Evolutionary conservation across 1,284 basidiomycete genomes (phyloP), one percentile per base, ranked within the genome.

Genomic region (Hypsizygus ulmarius): DNA sequence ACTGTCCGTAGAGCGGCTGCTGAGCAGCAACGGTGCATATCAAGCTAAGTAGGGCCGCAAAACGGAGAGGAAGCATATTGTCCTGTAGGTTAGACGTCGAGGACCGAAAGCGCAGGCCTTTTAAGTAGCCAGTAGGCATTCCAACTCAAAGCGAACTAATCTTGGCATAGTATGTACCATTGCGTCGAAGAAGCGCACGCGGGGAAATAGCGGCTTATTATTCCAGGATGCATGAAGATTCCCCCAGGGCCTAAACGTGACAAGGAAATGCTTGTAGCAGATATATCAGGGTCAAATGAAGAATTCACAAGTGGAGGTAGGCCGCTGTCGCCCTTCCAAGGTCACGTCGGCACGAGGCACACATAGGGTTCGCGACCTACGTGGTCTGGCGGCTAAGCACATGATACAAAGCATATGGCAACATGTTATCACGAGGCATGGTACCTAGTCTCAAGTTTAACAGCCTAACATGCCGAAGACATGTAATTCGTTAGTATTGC

Each of bases 1-100:
- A 77, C 53, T 78, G 75, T 12, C 58, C 62, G 52, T 74, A 75
- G 4, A 72, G 50, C 3, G 63, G 59, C 49, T 69, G 66, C 43
- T 68, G 66, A 19, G 66, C 63, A 8, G 52, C 41, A 25, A 52
- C 59, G 29, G 56, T 36, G 34, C 48, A 52, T 5, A 57, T 47
- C 11, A 65, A 39, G 3, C 49, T 51, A 41, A 66, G 32, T 27
- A 65, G 46, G 30, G 49, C 43, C 16, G 49, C 49, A 21, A 64
- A 51, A 27, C 49, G 50, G 37, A 52, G 42, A 38, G 51, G 35
- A 30, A 50, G 50, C 49, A 59, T 58, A 49, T 55, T 53, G 35
- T 43, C 25, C 43, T 34, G 19, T 25, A 42, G 39, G 19, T 18
- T 12, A 40, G 28, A 38, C 18, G 7, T 7, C 15, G 36, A 15